These are phyloP conservation scores for Penicillium roqueforti DNA, from an alignment of 495 filamentous ascomycete genomes.

Conservation along the genomic window DNA sequence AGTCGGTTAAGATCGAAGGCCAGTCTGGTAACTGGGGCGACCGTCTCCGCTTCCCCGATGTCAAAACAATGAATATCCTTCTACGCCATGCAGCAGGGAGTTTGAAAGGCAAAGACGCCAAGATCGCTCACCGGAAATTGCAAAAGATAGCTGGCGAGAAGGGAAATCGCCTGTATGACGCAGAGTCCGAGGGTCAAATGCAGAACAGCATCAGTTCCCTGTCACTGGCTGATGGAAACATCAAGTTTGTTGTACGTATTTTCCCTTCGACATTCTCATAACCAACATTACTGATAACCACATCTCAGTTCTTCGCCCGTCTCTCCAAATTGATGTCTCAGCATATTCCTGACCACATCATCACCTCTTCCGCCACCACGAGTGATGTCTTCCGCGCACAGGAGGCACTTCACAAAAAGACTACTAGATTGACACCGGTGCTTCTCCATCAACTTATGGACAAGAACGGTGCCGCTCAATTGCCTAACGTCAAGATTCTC, in stretches of 20 bases:
- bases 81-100: neutral
- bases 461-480: constrained; percentile 33
- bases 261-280: neutral
- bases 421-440: constrained; percentile 14
- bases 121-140: neutral
- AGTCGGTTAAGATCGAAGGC: constrained; percentile 13
- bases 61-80: constrained; percentile 27
- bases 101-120: neutral
- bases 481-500: constrained; percentile 69
- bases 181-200: constrained; percentile 17
- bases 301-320: constrained; percentile 65
- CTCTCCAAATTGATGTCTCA: constrained; percentile 72
- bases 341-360: constrained; percentile 62
- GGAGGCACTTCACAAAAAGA: constrained; percentile 16
- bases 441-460: constrained; percentile 38
- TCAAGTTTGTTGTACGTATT: constrained; percentile 71
- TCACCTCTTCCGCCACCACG: constrained; percentile 51
- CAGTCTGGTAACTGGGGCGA: constrained; percentile 24
- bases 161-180: neutral
- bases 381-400: constrained; percentile 45
- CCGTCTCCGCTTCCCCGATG: constrained; percentile 31
- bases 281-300: constrained; percentile 14
- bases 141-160: neutral
- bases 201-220: constrained; percentile 29
- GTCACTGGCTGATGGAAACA: constrained; percentile 50